A percentile compares a stretch with the other conserved stretches of the same genome.
phyloP scores from a whole-genome alignment of 73 alveolate species.

The Tetrahymena thermophila region DNA sequence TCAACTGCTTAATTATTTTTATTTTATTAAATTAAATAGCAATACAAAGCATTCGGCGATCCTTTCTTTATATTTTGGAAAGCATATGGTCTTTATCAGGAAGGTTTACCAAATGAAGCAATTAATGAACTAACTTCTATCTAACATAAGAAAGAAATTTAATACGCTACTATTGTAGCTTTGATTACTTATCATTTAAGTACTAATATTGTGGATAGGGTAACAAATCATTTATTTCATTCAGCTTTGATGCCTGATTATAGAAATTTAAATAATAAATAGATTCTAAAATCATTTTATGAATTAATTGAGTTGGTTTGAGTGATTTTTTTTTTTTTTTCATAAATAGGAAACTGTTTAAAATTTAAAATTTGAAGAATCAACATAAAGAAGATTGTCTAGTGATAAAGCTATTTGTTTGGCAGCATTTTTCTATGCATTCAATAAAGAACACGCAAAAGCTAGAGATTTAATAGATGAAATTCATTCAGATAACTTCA shows the following conservation, averaged over 20 bases:
- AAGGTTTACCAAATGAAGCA: conserved; percentile 94
- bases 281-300: too few species aligned
- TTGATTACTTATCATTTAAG: conserved; percentile 77
- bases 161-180: conserved; percentile 84
- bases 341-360: conserved; percentile 60
- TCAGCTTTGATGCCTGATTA: neutral
- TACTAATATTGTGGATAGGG: conserved; percentile 82
- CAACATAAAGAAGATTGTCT: conserved; percentile 62
- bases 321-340: neutral
- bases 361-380: conserved; percentile 47
- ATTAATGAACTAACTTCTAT: conserved; percentile 86
- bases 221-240: neutral
- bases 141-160: conserved; percentile 78
- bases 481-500: conserved; percentile 13
- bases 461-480: conserved; percentile 43
- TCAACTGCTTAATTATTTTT: neutral
- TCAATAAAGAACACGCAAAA: conserved; percentile 33
- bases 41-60: conserved; percentile 86
- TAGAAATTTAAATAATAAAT: too few species aligned
- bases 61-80: conserved; percentile 95
- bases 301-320: neutral
- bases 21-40: conserved; percentile 44
- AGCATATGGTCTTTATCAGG: conserved; percentile 88
- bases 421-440: conserved; percentile 63
- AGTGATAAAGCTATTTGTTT: conserved; percentile 64